Evolutionary conservation across 164 flowering plant genomes (phyloP).

Genomic region (Berberis vulgaris): DNA sequence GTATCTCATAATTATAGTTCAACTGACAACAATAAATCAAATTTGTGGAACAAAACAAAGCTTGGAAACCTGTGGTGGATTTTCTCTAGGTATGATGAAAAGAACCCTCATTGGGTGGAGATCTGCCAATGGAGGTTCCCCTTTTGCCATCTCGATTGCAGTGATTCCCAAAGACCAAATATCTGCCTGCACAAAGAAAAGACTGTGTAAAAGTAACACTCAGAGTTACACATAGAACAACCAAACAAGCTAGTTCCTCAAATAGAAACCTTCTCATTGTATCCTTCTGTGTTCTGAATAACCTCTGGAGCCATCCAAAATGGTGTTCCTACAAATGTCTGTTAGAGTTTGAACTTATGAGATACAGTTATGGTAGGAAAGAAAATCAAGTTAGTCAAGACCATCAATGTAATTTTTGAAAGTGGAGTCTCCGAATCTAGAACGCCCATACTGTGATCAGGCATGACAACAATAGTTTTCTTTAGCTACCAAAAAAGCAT

Average conservation of each 20-base stretch:
- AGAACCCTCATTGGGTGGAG: slow-evolving; percentile 99
- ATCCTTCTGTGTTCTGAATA: slow-evolving; percentile 94
- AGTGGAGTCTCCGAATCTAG: too few relatives aligned
- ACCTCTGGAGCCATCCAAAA: slow-evolving; percentile 99
- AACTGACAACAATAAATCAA: neutral
- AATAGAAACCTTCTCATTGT: slow-evolving; percentile 79
- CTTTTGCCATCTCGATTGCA: slow-evolving; percentile 99
- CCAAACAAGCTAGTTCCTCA: neutral
- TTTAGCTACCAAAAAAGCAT: too few relatives aligned
- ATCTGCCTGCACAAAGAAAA: slow-evolving; percentile 70
- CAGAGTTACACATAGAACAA: slow-evolving; percentile 7
- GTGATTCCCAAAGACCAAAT: slow-evolving; percentile 99
- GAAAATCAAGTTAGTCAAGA: neutral
- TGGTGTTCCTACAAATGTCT: slow-evolving; percentile 99
- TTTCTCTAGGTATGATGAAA: slow-evolving; percentile 96
- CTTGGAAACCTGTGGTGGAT: slow-evolving; percentile 83
- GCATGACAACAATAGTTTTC: too few relatives aligned
- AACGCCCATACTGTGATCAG: too few relatives aligned
- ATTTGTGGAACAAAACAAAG: slow-evolving; percentile 2
- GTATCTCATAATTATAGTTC: neutral
- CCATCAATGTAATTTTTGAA: neutral
- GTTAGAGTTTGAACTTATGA: slow-evolving; percentile 26
- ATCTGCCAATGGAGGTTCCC: slow-evolving; percentile 98
- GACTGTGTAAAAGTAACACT: slow-evolving; percentile 3
- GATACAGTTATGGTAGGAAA: slow-evolving; percentile 1